Evolutionary conservation across 2,329 filamentous ascomycete species (phyloP), one percentile per base, ranked within the genome.

Genomic region (Apiospora sp.): DNA sequence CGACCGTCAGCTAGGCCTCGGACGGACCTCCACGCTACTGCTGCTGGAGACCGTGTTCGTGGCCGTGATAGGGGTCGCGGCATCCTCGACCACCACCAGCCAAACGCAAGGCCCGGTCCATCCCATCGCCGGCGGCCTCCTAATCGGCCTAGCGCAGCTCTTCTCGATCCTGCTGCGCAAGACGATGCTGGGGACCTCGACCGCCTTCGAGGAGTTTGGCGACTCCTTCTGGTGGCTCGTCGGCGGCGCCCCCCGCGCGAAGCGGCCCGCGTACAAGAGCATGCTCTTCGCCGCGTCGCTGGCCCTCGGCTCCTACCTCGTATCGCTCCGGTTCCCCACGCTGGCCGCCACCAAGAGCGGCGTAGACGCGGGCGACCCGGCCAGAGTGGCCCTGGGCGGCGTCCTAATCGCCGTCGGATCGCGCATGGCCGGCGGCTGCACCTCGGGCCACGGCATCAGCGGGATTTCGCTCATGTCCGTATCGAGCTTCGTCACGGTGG

Each of bases 391-490:
- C 0, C 67, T 84, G 0, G 91, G 91, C 1, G 92, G 91, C 0
- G 82, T 87, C 4, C 73, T 87, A 19, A 88, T 92, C 82, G 85
- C 87, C 0, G 78, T 93, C 12, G 92, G 92, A 0, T 85, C 90
- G 1, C 86, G 91, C 68, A 78, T 92, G 71, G 91, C 89, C 0
- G 91, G 90, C 1, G 92, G 92, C 0, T 93, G 92, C 75, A 92
- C 91, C 0, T 91, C 89, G 6, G 91, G 92, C 0, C 92, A 93
- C 78, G 92, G 92, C 0, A 90, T 93, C 74, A 92, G 89, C 73
- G 92, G 92, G 0, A 86, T 93, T 77, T 88, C 89, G n/a, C 82
- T 91, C 73, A 82, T 93, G 69, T 90, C 88, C 0, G 81, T 88
- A 4, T 88, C 90, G 13, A 93, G 91, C 77, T 84, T 92, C 71